These are phyloP conservation scores for Thermoascus crustaceus DNA, from an alignment of 2,329 filamentous ascomycete genomes.

Conservation along the genomic window DNA sequence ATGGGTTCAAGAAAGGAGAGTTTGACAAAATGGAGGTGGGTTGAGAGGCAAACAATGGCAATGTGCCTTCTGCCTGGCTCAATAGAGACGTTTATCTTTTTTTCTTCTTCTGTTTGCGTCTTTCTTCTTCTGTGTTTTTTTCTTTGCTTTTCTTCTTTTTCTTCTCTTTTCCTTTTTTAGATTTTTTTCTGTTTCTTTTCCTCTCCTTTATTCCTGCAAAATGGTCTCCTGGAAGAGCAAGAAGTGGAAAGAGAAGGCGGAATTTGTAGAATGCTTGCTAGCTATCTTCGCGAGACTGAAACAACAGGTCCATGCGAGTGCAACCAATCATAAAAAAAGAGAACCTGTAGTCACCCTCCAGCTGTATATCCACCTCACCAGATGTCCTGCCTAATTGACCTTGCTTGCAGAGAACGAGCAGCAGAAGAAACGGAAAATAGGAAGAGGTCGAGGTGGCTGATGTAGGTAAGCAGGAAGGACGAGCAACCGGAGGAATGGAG, in stretches of 20 bases:
- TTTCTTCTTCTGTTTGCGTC: constrained; percentile 8
- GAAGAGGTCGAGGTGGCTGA: constrained; percentile 4
- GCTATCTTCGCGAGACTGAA: constrained; percentile 35
- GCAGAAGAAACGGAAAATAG: constrained; percentile 10
- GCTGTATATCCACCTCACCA: constrained; percentile 18
- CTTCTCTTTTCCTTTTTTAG: constrained; percentile 6
- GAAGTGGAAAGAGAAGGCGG: constrained; percentile 29
- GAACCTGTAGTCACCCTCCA: constrained; percentile 19
- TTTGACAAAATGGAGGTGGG: constrained; percentile 3
- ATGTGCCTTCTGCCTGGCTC: neutral
- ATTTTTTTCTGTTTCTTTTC: constrained; percentile 16
- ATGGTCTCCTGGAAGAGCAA: constrained; percentile 22
- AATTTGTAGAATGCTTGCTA: constrained; percentile 40
- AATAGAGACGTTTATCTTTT: constrained; percentile 6
- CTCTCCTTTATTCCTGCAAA: constrained; percentile 18
- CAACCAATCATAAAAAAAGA: constrained; percentile 20
- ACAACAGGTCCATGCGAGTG: constrained; percentile 28
- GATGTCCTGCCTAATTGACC: constrained; percentile 14
- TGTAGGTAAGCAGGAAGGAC: neutral
- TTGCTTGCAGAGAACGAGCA: constrained; percentile 13
- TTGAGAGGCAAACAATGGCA: neutral
- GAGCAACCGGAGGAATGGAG: constrained; percentile 5
- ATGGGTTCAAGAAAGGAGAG: constrained; percentile 1
- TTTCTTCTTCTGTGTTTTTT: constrained; percentile 12
- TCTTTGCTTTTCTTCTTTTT: constrained; percentile 12